Base-by-base conservation (phyloP, 2,329 filamentous ascomycete genomes). In the Arthrinium puccinioides region DNA sequence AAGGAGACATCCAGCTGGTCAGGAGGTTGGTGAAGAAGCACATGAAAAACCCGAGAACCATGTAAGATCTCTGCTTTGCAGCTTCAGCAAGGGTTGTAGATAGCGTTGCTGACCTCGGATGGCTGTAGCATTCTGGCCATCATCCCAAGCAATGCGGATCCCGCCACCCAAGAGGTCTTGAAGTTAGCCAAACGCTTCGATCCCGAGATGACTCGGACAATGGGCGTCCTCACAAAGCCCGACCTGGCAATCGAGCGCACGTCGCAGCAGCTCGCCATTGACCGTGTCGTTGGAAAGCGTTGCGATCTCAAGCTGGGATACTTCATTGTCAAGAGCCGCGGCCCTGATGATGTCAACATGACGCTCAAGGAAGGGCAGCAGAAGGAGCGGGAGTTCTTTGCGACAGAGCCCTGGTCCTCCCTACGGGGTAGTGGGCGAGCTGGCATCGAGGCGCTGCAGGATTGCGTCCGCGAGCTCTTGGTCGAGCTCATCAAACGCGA, bases 231-330 rank as follows among this genome's bases (percentile, higher is more conserved):
- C 3, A 74, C 69, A 1, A 73, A 73, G 41, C 64, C 67, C 0
- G 79, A 84, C 39, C 56, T 80, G 0, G 66, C 70, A 0, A 51
- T 50, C 0, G 70, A 74, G 32, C 39, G 50, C 0, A 56, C 56
- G 0, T 64, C 55, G 1, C 55, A 66, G 19, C 48, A 55, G 0
- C 58, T 58, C 1, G 54, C 67, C 2, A 52, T 66, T 4, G 58
- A 71, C 4, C 60, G 70, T 0, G 57, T 72, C 0, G 31, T 36
- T 0, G 67, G 67, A 0, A 65, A 62, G 11, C 56, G 61, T 3
- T 56, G 59, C 1, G 50, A 62, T 1, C 52, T 73, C 0, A 58
- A 58, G 2, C 57, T 75, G 0, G 70, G 70, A 0, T 74, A 72
- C 36, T 71, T 58, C 14, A 49, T 73, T 0, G 64, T 75, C 33